Evolutionary conservation across 805 yeast genomes (phyloP), one percentile per base, ranked within the genome.

Genomic region (Starmerella scarabaei): DNA sequence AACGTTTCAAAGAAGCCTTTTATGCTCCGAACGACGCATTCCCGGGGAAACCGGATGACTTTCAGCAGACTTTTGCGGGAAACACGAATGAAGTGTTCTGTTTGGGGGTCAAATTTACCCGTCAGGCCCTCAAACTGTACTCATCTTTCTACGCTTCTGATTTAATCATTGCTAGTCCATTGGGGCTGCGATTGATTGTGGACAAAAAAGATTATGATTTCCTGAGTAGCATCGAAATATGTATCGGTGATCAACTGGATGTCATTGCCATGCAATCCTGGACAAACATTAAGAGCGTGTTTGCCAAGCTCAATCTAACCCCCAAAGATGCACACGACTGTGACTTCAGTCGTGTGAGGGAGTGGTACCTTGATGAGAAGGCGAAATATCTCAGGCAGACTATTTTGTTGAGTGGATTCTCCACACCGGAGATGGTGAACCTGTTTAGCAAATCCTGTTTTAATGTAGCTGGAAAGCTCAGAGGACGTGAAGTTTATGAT

Each of bases 41-140:
- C 1, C 64, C 55, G 3, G 61, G 65, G 33, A 91, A 82, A 56
- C 94, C 97, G 0, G 79, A 73, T 8, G 95, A 88, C 52, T 91
- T 88, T 61, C 73, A 71, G 53, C 71, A 75, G 35, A 61, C 74
- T 36, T 91, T 91, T 63, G 73, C 75, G 45, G 98, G 98, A 12
- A 88, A 86, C 62, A 75, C 86, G 12, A 82, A 81, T 55, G 98
- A 91, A 64, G 78, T 81, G 62, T 91, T 91, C 60, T 79, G 91
- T 39, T 51, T 91, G 5, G 97, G 98, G n/a, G 53, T 83, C 28
- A 91, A 88, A 59, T 75, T 85, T 59, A 84, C 96, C 1, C 71
- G 95, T 54, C 88, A 85, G 56, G 71, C 94, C 0, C 56, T 88
- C 42, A 86, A 85, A 59, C 63, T 91, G 26, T 91, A 80, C 59